Percentiles rank a stretch among this genome's conserved stretches.
Conservation (phyloP, 2,329 filamentous ascomycete species). For the Alternaria tenuissima region DNA sequence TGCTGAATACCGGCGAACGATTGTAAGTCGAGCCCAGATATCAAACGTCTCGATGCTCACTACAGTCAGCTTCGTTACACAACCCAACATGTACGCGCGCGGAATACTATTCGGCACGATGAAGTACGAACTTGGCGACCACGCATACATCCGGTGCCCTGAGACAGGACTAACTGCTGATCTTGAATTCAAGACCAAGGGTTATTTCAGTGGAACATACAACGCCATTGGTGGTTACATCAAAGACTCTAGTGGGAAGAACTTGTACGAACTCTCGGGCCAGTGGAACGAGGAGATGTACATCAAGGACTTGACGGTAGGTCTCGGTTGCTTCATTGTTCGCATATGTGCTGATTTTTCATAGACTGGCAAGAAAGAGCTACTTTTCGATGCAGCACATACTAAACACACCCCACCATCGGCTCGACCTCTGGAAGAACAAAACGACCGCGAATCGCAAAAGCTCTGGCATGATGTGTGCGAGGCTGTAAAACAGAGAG, state of each 20-base stretch:
- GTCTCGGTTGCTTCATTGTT: slow-evolving; percentile 33
- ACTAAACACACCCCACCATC: slow-evolving; percentile 78
- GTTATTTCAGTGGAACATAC: slow-evolving; percentile 95
- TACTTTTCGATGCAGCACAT: slow-evolving; percentile 85
- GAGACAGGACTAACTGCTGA: slow-evolving; percentile 87
- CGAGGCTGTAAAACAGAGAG: slow-evolving; percentile 80
- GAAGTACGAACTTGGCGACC: slow-evolving; percentile 98
- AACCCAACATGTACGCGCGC: slow-evolving; percentile 98
- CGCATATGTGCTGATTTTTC: slow-evolving; percentile 10
- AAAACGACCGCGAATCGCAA: slow-evolving; percentile 90
- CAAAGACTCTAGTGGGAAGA: slow-evolving; percentile 84
- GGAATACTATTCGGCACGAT: slow-evolving; percentile 98
- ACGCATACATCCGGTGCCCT: slow-evolving; percentile 90
- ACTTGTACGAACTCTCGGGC: slow-evolving; percentile 87
- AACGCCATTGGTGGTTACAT: slow-evolving; percentile 94
- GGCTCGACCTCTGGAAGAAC: slow-evolving; percentile 81
- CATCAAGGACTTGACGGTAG: slow-evolving; percentile 81
- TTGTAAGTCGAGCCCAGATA: slow-evolving; percentile 66
- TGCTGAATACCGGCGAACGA: slow-evolving; percentile 86
- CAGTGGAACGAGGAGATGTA: slow-evolving; percentile 96
- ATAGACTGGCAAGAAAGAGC: slow-evolving; percentile 85
- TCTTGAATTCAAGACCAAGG: slow-evolving; percentile 98
- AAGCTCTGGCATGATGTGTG: slow-evolving; percentile 84
- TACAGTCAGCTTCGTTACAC: slow-evolving; percentile 77
- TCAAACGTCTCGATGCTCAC: slow-evolving; percentile 17